A percentile compares a stretch with the other conserved stretches of the same genome.
phyloP scores from a whole-genome alignment of 2,329 filamentous ascomycete genomes.

The Ophiostoma fasciatum region DNA sequence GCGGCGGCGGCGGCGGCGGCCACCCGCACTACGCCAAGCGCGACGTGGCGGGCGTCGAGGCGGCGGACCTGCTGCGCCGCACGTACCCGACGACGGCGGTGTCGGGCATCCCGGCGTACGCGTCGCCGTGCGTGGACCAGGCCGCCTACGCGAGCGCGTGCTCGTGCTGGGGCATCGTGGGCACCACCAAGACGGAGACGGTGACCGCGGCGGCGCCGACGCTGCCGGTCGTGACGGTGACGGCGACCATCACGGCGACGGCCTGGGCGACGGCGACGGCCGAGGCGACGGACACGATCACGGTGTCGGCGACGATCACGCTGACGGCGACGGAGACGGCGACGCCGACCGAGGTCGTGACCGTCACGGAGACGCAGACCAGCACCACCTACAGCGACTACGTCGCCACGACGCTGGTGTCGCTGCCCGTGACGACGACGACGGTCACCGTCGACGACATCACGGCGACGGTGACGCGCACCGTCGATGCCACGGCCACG shows the following conservation, averaged over 20 bases:
- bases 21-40: no score
- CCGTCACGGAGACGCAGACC: not conserved
- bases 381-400: not conserved
- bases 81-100: no score
- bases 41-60: no score
- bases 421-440: not conserved
- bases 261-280: not conserved
- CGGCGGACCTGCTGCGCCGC: no score
- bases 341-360: conserved; percentile 1
- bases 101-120: conserved; percentile 12
- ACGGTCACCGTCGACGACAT: not conserved
- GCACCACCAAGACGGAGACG: not conserved
- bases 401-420: not conserved
- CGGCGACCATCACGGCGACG: not conserved
- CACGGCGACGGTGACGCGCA: not conserved
- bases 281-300: no score
- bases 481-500: not conserved
- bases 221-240: conserved; percentile 1
- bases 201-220: conserved; percentile 2
- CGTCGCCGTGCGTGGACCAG: conserved; percentile 12
- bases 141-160: conserved; percentile 16
- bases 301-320: no score
- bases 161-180: conserved; percentile 16
- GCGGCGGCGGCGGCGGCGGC: no score
- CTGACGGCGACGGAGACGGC: no score